Evolutionary conservation across 2,329 filamentous ascomycete species (phyloP).

Genomic region (Talaromyces sp.): DNA sequence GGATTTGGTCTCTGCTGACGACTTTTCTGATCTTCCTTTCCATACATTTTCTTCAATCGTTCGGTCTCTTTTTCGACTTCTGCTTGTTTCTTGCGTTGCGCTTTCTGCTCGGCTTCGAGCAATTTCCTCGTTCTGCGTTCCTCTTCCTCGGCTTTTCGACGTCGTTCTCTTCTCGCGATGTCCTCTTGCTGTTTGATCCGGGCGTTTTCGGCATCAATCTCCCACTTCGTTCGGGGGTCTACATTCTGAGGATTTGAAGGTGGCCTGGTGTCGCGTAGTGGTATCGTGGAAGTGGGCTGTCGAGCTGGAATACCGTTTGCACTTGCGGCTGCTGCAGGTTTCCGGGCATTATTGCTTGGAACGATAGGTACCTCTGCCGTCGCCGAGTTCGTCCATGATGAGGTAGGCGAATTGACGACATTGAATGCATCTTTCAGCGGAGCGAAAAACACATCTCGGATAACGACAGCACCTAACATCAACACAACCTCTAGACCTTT

Average conservation of each 20-base stretch:
- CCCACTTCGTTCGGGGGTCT: conserved; percentile 55
- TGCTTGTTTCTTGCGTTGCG: conserved; percentile 51
- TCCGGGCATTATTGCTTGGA: neutral
- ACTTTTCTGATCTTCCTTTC: conserved; percentile 42
- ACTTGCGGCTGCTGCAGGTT: neutral
- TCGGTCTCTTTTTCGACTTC: conserved; percentile 75
- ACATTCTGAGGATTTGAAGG: conserved; percentile 32
- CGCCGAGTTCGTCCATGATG: conserved; percentile 21
- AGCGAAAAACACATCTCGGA: conserved; percentile 62
- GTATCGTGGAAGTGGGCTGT: conserved; percentile 28
- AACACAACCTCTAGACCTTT: conserved; percentile 89
- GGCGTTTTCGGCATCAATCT: conserved; percentile 52
- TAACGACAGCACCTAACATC: conserved; percentile 59
- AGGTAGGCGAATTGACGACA: conserved; percentile 39
- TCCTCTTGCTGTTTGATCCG: conserved; percentile 46
- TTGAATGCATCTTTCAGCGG: conserved; percentile 77
- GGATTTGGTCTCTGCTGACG: conserved; percentile 23
- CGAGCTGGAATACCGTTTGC: conserved; percentile 18
- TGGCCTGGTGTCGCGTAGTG: conserved; percentile 24
- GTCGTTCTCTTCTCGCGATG: conserved; percentile 43
- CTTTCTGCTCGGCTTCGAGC: conserved; percentile 55
- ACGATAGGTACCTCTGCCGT: neutral
- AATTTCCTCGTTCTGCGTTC: conserved; percentile 53
- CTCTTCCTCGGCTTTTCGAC: conserved; percentile 52
- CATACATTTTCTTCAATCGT: conserved; percentile 62